These are phyloP conservation scores for Teratosphaeria epicoccoides DNA, from an alignment of 2,329 filamentous ascomycete species.

Conservation along the genomic window DNA sequence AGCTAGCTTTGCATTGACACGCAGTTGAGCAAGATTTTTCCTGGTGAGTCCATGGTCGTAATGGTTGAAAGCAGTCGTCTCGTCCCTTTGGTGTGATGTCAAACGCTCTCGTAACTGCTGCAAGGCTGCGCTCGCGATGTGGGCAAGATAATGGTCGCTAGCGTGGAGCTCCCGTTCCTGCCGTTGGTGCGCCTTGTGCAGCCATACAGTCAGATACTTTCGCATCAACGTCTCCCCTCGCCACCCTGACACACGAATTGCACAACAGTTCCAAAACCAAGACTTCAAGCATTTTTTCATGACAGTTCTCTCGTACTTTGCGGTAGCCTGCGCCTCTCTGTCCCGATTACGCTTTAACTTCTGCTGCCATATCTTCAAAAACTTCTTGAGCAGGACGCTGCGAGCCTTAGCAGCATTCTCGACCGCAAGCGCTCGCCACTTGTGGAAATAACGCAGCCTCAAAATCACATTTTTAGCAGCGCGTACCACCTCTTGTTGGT, in stretches of 20 bases:
- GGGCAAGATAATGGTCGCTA: constrained; percentile 1
- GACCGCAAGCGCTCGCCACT: constrained; percentile 56
- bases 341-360: constrained; percentile 24
- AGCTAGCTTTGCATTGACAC: constrained; percentile 2
- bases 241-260: constrained; percentile 22
- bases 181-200: neutral
- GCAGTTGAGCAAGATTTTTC: neutral
- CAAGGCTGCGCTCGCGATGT: neutral
- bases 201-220: constrained; percentile 8
- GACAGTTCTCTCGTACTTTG: constrained; percentile 17
- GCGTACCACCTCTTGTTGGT: constrained; percentile 55
- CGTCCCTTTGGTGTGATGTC: neutral
- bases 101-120: neutral
- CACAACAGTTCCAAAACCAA: constrained; percentile 17
- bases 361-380: constrained; percentile 43
- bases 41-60: neutral
- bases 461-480: constrained; percentile 62
- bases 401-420: constrained; percentile 47
- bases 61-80: neutral
- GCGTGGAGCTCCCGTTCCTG: constrained; percentile 7
- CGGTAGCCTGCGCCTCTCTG: constrained; percentile 15
- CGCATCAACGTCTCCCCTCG: constrained; percentile 20
- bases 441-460: constrained; percentile 56
- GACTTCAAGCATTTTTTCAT: constrained; percentile 16
- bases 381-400: constrained; percentile 44